These are phyloP conservation scores for Ambrosia trifida DNA, from an alignment of 129 eudicot genomes.

Conservation along the genomic window DNA sequence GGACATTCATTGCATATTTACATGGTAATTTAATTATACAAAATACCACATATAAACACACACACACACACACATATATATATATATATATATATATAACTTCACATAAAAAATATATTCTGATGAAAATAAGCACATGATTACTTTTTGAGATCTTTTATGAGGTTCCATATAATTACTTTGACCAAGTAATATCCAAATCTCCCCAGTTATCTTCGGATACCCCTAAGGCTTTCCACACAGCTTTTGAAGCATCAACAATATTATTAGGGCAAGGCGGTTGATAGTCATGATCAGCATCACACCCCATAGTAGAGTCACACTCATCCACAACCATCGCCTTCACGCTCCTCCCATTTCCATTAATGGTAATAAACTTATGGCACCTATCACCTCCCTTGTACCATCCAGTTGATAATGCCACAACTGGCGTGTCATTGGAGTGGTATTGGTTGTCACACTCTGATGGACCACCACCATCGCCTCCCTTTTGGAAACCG, in stretches of 20 bases:
- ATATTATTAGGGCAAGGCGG: constrained; percentile 50
- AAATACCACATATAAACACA: background rate
- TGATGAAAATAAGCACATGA: background rate
- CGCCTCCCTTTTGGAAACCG: constrained; percentile 49
- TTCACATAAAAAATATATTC: constrained; percentile 3
- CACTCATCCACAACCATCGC: constrained; percentile 58
- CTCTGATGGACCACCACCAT: constrained; percentile 55
- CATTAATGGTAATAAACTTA: constrained; percentile 38
- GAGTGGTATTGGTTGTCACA: constrained; percentile 50
- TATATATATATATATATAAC: background rate
- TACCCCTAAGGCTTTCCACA: constrained; percentile 55
- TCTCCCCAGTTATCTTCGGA: constrained; percentile 40
- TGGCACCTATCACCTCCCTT: constrained; percentile 45
- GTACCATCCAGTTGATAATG: constrained; percentile 57
- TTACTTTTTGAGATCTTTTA: background rate
- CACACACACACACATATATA: background rate
- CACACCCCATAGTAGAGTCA: constrained; percentile 54
- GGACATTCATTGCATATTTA: background rate
- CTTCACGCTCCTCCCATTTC: constrained; percentile 35
- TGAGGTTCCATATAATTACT: background rate
- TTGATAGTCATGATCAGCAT: constrained; percentile 45
- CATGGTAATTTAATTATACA: background rate
- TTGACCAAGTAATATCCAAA: constrained; percentile 38
- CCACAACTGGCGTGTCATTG: constrained; percentile 46
- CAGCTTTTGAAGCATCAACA: constrained; percentile 52